Percentiles rank a stretch among this genome's conserved stretches.
Evolutionary conservation across 805 yeast genomes (phyloP).

Genomic region (Wickerhamiella lipophila): DNA sequence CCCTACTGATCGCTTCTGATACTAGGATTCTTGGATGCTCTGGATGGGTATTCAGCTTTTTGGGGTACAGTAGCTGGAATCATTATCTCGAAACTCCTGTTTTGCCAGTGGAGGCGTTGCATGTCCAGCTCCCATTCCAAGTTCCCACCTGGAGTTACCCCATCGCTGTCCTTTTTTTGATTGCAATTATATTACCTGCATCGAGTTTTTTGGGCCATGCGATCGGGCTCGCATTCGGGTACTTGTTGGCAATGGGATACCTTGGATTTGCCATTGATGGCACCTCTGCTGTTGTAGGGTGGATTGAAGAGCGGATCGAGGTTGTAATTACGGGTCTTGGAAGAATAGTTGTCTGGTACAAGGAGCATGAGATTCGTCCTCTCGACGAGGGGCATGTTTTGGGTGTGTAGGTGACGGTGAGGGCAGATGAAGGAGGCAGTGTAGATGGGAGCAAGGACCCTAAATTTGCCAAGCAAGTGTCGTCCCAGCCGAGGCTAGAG

Average conservation of each 20-base stretch:
- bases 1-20: constrained; percentile 3
- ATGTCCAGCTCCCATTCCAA: constrained; percentile 15
- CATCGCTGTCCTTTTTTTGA: constrained; percentile 36
- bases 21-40: constrained; percentile 37
- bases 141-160: constrained; percentile 55
- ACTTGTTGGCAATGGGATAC: constrained; percentile 40
- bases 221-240: constrained; percentile 56
- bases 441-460: too few relatives aligned
- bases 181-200: constrained; percentile 46
- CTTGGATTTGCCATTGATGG: constrained; percentile 48
- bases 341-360: constrained; percentile 40
- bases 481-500: too few relatives aligned
- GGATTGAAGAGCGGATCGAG: constrained; percentile 47
- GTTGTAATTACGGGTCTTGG: constrained; percentile 43
- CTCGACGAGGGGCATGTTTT: constrained; percentile 9
- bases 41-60: constrained; percentile 60
- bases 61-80: constrained; percentile 45
- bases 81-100: constrained; percentile 29
- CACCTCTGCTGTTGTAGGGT: constrained; percentile 41
- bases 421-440: too few relatives aligned
- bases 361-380: constrained; percentile 39
- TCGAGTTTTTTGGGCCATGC: constrained; percentile 66
- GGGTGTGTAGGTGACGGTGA: background rate
- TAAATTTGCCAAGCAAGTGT: too few relatives aligned
- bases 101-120: constrained; percentile 24